Evolutionary conservation across 2,329 filamentous ascomycete species (phyloP), one percentile per base, ranked within the genome.

Genomic region (Fusarium avenaceum): DNA sequence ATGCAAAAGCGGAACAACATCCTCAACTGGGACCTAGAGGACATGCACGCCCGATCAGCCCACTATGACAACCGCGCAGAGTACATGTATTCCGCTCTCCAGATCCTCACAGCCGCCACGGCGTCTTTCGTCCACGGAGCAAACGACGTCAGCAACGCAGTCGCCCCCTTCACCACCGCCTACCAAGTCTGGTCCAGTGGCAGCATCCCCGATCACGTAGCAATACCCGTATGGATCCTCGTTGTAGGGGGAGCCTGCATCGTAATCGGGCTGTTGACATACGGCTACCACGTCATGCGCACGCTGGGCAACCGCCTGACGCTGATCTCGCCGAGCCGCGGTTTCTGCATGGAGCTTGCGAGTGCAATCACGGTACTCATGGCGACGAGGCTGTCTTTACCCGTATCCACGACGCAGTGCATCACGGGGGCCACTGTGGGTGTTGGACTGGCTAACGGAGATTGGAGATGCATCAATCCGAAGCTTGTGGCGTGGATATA

Each of bases 61-160:
- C 86, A 88, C 72, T 90, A 85, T 75, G 83, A 89, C 74, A 90
- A 90, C 77, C 84, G 85, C 66, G 82, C 85, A 71, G 88, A 90
- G 76, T 86, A 86, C 78, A 80, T 87, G 58, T 89, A 86, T 77
- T 86, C 84, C 7, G 89, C 87, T 75, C 81, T 88, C 22, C 87
- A 88, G 71, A 76, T 89, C 69, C 80, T 88, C 76, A 88, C 87
- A 7, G 87, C 88, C 10, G 84, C 85, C 70, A 87, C 87, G 19
- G 87, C 87, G 4, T 89, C 87, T 6, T 90, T 90, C 65, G 85
- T 86, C 3, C 88, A 91, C 77, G 89, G 89, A n/a, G 87, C 88
- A 69, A 91, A 91, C 77, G 89, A 91, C 67, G 86, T 91, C 19
- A 81, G 86, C 70, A 90, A 85, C 73, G 87, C 88, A 32, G 84